Conservation (phyloP, 2,329 filamentous ascomycete genomes). For the Phyllosticta capitalensis region DNA sequence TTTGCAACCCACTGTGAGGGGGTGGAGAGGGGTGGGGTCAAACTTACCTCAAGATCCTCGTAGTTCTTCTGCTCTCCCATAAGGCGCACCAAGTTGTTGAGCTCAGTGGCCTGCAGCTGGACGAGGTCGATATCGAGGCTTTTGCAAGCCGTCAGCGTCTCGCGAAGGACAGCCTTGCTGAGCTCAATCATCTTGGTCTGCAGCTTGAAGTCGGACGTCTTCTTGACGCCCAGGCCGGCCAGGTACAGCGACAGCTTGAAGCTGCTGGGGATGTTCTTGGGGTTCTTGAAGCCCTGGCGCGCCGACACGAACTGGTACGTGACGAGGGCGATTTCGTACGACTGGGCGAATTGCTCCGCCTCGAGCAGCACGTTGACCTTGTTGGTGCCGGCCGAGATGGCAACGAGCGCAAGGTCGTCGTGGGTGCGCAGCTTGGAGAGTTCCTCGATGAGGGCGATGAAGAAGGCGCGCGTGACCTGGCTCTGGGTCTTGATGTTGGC, state of each 20-base stretch:
- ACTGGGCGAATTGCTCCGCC: conserved; percentile 23
- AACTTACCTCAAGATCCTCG: conserved; percentile 27
- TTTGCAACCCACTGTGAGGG: no score
- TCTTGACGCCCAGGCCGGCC: conserved; percentile 19
- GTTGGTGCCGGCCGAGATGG: conserved; percentile 3
- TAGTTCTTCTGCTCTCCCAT: conserved; percentile 39
- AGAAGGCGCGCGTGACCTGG: conserved; percentile 7
- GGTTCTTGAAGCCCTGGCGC: conserved; percentile 24
- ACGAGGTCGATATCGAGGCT: conserved; percentile 35
- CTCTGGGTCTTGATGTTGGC: conserved; percentile 7
- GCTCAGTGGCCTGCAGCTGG: conserved; percentile 30
- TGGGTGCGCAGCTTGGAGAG: conserved; percentile 4
- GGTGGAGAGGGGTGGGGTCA: no score
- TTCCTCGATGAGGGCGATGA: conserved; percentile 9
- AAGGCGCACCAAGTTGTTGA: conserved; percentile 34
- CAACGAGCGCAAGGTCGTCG: conserved; percentile 6
- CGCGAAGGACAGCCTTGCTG: conserved; percentile 32
- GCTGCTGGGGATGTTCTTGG: conserved; percentile 27
- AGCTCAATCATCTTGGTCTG: conserved; percentile 32
- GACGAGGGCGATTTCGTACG: conserved; percentile 26
- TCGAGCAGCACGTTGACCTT: conserved; percentile 12
- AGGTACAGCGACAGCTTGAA: conserved; percentile 28
- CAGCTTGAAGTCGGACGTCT: conserved; percentile 21
- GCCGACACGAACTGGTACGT: conserved; percentile 24
- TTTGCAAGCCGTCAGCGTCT: conserved; percentile 32